Base-by-base conservation (phyloP, 768 basidiomycete genomes). In the Kwoniella botswanensis region DNA sequence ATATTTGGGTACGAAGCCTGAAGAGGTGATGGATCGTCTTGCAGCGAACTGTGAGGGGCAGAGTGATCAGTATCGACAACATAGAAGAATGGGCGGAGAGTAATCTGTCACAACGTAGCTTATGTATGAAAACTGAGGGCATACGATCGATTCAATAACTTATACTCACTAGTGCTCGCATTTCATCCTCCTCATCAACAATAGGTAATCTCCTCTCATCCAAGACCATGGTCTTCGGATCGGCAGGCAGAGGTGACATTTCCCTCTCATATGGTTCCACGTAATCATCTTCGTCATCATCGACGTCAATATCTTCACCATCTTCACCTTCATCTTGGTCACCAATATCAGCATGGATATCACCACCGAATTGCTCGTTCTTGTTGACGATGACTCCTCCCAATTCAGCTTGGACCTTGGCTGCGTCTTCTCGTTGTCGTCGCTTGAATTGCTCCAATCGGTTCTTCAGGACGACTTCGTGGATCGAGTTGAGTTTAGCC, bases 401-500 rank as follows among this genome's bases (percentile, higher is more conserved):
- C 43, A 86, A 85, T 80, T 99, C 96, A 82, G 94, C 91, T 78
- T 97, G 94, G 0, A 94, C 94, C 75, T 92, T 92, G 59, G 95
- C 82, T 3, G 97, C 97, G 82, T 98, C 97, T 77, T 98, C 96
- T 68, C 97, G 88, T 84, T 99, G 97, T 63, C 91, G 89, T 83
- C 94, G 94, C 65, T 97, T 92, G 62, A 99, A 89, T 78, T 98
- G 94, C 79, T 98, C 97, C 15, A 99, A 86, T 54, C 97, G 89
- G 82, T 99, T 99, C 67, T 93, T 90, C 63, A 99, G 93, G 12
- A 98, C 95, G 35, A 98, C 92, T 86, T 98, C 94, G 79, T 99
- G 97, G 63, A 98, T 86, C 76, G 87, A 88, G 82, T 93, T 93
- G 52, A 99, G 87, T 79, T 95, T 97, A 7, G 94, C 91, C 94